Conservation (phyloP, 768 basidiomycete species). For the Candolleomyces aberdarensis region DNA sequence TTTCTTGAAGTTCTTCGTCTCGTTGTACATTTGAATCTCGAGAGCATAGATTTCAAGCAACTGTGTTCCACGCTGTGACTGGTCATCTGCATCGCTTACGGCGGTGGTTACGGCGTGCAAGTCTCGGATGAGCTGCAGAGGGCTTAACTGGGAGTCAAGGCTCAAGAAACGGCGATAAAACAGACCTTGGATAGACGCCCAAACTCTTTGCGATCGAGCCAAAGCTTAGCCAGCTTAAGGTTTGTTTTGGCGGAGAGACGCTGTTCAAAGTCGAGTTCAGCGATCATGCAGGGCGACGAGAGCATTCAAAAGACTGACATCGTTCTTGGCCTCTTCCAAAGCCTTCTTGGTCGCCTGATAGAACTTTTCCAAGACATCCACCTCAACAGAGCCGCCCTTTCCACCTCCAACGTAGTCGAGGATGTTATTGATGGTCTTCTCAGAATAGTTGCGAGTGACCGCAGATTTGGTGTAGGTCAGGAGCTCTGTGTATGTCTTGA, state of each 20-base stretch:
- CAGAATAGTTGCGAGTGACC: constrained; percentile 93
- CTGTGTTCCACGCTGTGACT: constrained; percentile 92
- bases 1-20: constrained; percentile 93
- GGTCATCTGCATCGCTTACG: constrained; percentile 65
- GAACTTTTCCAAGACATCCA: constrained; percentile 89
- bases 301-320: constrained; percentile 47
- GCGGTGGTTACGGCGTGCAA: constrained; percentile 64
- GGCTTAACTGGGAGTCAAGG: neutral
- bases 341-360: constrained; percentile 92
- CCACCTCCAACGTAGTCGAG: constrained; percentile 96
- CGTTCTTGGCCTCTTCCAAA: constrained; percentile 92
- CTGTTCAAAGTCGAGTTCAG: constrained; percentile 35
- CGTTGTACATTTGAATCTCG: constrained; percentile 99
- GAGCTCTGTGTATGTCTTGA: constrained; percentile 81
- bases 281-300: neutral
- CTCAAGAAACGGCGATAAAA: neutral
- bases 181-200: constrained; percentile 73
- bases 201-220: constrained; percentile 95
- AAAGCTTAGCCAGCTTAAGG: constrained; percentile 93
- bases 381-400: constrained; percentile 73
- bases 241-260: constrained; percentile 94
- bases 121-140: constrained; percentile 67
- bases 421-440: constrained; percentile 98
- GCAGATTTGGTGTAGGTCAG: constrained; percentile 94
- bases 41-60: constrained; percentile 96